These are phyloP conservation scores for Tylopilus cervinicoccineus DNA, from an alignment of 768 basidiomycete genomes.

Conservation along the genomic window DNA sequence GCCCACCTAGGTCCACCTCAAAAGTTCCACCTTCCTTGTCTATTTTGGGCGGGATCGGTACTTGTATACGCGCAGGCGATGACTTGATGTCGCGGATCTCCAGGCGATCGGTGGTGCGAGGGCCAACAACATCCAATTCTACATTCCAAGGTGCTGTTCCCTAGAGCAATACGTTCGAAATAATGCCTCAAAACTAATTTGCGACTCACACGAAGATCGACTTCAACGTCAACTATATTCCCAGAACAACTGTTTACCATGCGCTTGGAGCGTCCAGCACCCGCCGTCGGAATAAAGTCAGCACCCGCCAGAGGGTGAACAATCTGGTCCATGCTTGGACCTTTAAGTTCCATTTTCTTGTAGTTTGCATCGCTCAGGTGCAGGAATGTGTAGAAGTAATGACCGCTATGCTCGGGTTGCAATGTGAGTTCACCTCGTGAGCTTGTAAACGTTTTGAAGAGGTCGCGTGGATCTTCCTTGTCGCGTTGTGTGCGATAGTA, in stretches of 20 bases:
- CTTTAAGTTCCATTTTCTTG: conserved; percentile 65
- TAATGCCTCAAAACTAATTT: background rate
- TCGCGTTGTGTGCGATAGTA: conserved; percentile 74
- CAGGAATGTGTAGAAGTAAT: conserved; percentile 80
- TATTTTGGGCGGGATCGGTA: conserved; percentile 66
- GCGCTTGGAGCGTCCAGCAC: conserved; percentile 45
- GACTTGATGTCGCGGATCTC: conserved; percentile 52
- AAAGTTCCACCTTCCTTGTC: conserved; percentile 70
- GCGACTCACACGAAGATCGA: conserved; percentile 68
- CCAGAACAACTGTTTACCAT: conserved; percentile 78
- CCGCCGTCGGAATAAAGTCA: conserved; percentile 50
- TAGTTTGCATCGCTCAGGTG: conserved; percentile 85
- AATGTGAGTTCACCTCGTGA: conserved; percentile 79
- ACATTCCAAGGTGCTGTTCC: conserved; percentile 91
- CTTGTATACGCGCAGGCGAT: conserved; percentile 49
- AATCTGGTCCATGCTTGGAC: conserved; percentile 78
- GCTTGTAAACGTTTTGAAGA: conserved; percentile 55
- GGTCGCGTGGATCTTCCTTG: conserved; percentile 57
- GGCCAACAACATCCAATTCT: conserved; percentile 76
- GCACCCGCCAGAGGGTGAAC: conserved; percentile 87
- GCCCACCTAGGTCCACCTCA: conserved; percentile 72
- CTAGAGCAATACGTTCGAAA: conserved; percentile 33
- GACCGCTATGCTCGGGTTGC: conserved; percentile 85
- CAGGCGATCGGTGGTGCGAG: conserved; percentile 59
- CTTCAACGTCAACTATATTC: conserved; percentile 65